Base-by-base conservation (phyloP, 768 basidiomycete species). In the Termitomyces sp. region DNA sequence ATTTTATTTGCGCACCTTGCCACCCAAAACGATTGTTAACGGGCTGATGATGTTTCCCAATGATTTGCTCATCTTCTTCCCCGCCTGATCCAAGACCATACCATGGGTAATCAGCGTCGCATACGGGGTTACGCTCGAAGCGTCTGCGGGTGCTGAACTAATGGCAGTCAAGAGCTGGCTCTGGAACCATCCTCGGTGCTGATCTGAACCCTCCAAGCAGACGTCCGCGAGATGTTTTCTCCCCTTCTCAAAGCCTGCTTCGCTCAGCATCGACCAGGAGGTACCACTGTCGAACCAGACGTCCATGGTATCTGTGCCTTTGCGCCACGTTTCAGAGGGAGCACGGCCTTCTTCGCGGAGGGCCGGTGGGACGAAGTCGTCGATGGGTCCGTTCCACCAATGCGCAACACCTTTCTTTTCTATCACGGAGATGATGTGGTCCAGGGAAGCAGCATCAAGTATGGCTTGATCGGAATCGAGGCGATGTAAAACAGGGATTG, bases 161-260 rank as follows among this genome's bases (percentile, higher is more conserved):
- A 96, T 74, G 10, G 86, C 82, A 4, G 97, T 98, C 47, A 99
- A 75, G 27, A 99, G 74, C 63, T 93, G 89, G 57, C 93, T 95
- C 72, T 99, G 97, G 78, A 99, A 99, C 96, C 96, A 99, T 9
- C 96, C 96, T 7, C 96, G 88, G 71, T 99, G 96, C 71, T 98
- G 96, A 72, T 99, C 96, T 1, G 91, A 90, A 14, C 97, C 97
- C 67, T 99, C 96, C 30, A 99, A 74, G 68, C 93, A 96, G 30
- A 98, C 79, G 65, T 98, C 95, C 1, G 95, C 91, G 43, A 77
- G 74, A 52, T 80, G 75, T 32, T 68, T 72, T 62, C 76, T 68
- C 45, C 52, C 61, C 34, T 63, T 64, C 13, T 53, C 59, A 18
- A 74, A 71, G 20, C 71, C 77, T 50, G 77, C 74, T 37, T 74